phyloP scores from a whole-genome alignment of 257 asterid genomes.

The Nicotiana paniculata region DNA sequence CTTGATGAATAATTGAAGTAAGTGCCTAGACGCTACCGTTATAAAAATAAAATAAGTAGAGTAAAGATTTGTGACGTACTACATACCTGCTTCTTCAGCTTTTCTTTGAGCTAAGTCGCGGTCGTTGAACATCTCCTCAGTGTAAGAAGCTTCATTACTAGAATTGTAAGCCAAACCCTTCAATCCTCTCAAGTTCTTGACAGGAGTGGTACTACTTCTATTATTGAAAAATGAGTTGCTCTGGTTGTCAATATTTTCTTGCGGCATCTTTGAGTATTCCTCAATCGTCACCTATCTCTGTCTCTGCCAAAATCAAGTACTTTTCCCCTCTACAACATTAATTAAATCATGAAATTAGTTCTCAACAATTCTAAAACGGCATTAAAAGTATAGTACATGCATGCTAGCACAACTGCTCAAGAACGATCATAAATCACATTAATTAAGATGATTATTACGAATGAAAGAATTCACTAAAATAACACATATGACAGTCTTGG shows the following conservation, averaged over 20 bases:
- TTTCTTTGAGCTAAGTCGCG: constrained; percentile 75
- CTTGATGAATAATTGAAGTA: too few relatives aligned
- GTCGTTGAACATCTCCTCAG: constrained; percentile 59
- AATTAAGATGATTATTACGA: neutral
- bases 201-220: constrained; percentile 26
- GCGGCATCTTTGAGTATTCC: constrained; percentile 44
- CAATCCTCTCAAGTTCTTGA: constrained; percentile 60
- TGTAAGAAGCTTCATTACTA: constrained; percentile 22
- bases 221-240: neutral
- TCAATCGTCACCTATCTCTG: neutral
- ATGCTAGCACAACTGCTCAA: neutral
- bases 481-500: too few relatives aligned
- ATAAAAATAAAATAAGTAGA: neutral
- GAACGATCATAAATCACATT: constrained; percentile 1
- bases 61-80: neutral
- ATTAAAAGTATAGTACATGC: neutral
- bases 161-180: constrained; percentile 40
- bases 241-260: constrained; percentile 30
- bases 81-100: constrained; percentile 82
- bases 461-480: neutral
- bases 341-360: neutral
- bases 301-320: neutral
- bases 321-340: too few relatives aligned
- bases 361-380: neutral
- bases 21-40: neutral